phyloP scores from a whole-genome alignment of 805 yeast genomes.

The Saccharomycopsis capsularis region DNA sequence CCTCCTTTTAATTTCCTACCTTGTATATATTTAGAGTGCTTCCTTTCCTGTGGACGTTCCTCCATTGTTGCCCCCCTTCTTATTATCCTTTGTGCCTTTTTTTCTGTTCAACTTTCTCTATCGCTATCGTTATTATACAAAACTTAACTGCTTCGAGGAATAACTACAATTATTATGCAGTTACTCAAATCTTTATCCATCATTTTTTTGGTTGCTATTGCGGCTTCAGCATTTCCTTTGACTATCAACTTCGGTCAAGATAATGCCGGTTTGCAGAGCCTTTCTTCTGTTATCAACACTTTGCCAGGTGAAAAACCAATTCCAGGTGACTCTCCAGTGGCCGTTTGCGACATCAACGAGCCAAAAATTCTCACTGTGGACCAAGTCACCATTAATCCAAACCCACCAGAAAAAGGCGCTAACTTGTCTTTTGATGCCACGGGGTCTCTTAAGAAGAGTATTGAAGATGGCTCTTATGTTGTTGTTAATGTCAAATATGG shows the following conservation, averaged over 20 bases:
- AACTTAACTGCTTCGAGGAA: too few relatives aligned
- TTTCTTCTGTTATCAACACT: constrained; percentile 4
- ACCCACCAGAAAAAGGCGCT: constrained; percentile 84
- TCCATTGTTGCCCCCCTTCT: too few relatives aligned
- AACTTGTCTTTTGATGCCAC: constrained; percentile 73
- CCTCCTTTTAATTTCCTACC: too few relatives aligned
- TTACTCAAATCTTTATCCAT: neutral
- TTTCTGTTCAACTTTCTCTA: too few relatives aligned
- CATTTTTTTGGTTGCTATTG: neutral
- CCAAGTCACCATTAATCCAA: constrained; percentile 60
- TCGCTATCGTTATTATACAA: too few relatives aligned
- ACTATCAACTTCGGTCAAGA: constrained; percentile 14
- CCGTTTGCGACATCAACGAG: constrained; percentile 60
- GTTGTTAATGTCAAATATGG: constrained; percentile 93
- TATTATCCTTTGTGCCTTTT: too few relatives aligned
- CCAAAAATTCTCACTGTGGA: constrained; percentile 60
- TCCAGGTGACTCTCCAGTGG: constrained; percentile 86
- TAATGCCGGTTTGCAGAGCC: neutral
- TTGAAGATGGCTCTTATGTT: constrained; percentile 86
- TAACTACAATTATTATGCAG: neutral
- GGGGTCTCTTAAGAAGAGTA: constrained; percentile 49
- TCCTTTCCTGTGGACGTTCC: too few relatives aligned
- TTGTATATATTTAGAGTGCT: too few relatives aligned
- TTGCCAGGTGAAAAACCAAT: constrained; percentile 55
- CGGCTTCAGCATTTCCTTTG: constrained; percentile 16